Base-by-base conservation (phyloP, 2,329 filamentous ascomycete species). In the Aspergillus sp. region DNA sequence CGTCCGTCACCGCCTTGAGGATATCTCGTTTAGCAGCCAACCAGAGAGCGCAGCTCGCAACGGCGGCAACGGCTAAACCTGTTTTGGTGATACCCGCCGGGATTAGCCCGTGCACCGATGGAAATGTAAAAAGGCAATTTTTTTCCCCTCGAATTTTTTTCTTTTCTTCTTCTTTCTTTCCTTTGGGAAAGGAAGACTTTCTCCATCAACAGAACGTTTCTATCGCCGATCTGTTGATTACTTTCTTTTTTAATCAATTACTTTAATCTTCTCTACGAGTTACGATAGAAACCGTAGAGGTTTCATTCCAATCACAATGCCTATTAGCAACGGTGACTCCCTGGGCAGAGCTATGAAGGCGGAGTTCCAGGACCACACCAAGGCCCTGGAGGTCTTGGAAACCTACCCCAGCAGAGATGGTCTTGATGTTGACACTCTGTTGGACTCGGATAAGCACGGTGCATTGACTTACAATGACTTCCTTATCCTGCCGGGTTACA, bases 381-480 rank as follows among this genome's bases (percentile, higher is more conserved):
- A 77, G 64, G 93, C 91, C 52, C 73, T 90, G 52, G 85, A 94
- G 63, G 73, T 90, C 55, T 79, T 97, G 67, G 79, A 86, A 68
- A 71, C 70, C 48, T 96, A 95, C 70, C 67, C 83, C 54, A 77
- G 78, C 66, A 78, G 75, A 58, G 93, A 98, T 81, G 93, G 93
- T 47, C 85, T 98, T 59, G 82, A 89, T 66, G 82, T 94, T 61
- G 77, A 89, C 64, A 84, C 89, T 53, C 79, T 98, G 59, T 82
- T 97, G 68, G 87, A 98, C 75, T 90, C 91, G 55, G 86, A 86
- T 74, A 86, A 85, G 71, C 88, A 90, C 64, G 93, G 93, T 50
- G 93, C 93, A 61, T 78, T 98, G 63, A 97, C 91, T 47, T 98
- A 96, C 80, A 98, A 98, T 72, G 93, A 98, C 73, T 98, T 98